phyloP scores from a whole-genome alignment of 2,329 filamentous ascomycete species.

The Metarhizium guizhouense region DNA sequence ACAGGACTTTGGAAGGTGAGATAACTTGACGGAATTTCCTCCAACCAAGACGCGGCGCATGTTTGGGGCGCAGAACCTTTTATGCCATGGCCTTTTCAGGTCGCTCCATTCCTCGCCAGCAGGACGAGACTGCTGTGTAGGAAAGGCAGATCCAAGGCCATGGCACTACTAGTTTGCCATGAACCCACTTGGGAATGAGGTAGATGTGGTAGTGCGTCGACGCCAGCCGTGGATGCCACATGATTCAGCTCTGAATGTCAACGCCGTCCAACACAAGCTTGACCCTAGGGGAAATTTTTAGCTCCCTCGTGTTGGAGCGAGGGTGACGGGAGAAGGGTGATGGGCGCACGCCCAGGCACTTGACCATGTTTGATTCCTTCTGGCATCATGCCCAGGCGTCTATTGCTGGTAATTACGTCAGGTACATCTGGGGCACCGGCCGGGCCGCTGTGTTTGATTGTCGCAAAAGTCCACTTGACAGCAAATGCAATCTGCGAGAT shows the following conservation, averaged over 20 bases:
- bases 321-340: not conserved
- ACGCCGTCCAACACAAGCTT: conserved; percentile 3
- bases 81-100: conserved; percentile 2
- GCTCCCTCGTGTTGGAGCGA: conserved; percentile 3
- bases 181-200: conserved; percentile 5
- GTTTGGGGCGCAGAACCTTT: conserved; percentile 5
- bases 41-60: not conserved
- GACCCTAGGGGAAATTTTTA: conserved; percentile 2
- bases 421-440: not conserved
- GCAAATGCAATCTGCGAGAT: not conserved
- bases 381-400: not conserved
- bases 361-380: not conserved
- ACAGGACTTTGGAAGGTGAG: not conserved
- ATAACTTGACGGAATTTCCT: not conserved
- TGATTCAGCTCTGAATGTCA: conserved; percentile 8
- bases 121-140: not conserved
- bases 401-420: too few relatives aligned
- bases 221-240: conserved; percentile 6
- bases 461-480: not conserved
- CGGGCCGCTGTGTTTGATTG: not conserved
- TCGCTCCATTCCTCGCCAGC: not conserved
- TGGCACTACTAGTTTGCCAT: not conserved
- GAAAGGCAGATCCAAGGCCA: not conserved
- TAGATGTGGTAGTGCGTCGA: conserved; percentile 3
- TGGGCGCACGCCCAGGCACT: not conserved